These are phyloP conservation scores for Umbelopsis isabellina DNA, from an alignment of 192 early-diverging fungal species.

Conservation along the genomic window DNA sequence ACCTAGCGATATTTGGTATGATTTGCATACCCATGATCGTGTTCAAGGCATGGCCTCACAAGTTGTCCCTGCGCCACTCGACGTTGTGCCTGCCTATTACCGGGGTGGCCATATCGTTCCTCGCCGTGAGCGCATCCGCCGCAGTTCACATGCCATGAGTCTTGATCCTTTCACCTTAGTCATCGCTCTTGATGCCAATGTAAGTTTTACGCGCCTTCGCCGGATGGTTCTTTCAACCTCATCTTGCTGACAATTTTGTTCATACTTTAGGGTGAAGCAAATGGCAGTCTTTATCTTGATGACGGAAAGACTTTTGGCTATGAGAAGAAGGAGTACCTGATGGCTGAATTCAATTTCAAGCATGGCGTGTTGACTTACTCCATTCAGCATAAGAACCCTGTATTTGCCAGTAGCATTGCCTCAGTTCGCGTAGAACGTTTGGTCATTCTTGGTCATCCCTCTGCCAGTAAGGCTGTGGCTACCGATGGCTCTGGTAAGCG, in stretches of 20 bases:
- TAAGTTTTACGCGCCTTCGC: conserved; percentile 21
- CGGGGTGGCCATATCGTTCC: conserved; percentile 92
- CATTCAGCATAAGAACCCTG: conserved; percentile 26
- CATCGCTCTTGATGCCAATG: conserved; percentile 71
- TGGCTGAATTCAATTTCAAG: conserved; percentile 53
- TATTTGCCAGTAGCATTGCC: conserved; percentile 34
- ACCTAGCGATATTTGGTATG: conserved; percentile 70
- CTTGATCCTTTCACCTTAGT: conserved; percentile 92
- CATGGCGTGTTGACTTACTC: conserved; percentile 42
- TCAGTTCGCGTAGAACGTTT: conserved; percentile 49
- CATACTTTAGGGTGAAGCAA: conserved; percentile 57
- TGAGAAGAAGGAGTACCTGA: conserved; percentile 69
- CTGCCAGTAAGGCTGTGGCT: conserved; percentile 39
- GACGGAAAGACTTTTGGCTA: conserved; percentile 85
- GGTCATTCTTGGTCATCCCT: conserved; percentile 37
- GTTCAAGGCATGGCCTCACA: conserved; percentile 34
- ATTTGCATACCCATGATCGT: conserved; percentile 53
- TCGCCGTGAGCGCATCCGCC: conserved; percentile 81
- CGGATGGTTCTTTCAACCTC: not conserved
- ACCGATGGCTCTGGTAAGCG: conserved; percentile 35
- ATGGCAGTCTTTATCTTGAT: conserved; percentile 86
- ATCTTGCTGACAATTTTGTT: conserved; percentile 20
- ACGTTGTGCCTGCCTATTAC: conserved; percentile 83
- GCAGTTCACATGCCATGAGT: conserved; percentile 77
- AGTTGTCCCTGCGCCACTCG: conserved; percentile 65